Percentiles rank a stretch among this genome's conserved stretches.
Evolutionary conservation across 176 grass and related monocot genomes (phyloP).

Genomic region (Paspalum notatum): DNA sequence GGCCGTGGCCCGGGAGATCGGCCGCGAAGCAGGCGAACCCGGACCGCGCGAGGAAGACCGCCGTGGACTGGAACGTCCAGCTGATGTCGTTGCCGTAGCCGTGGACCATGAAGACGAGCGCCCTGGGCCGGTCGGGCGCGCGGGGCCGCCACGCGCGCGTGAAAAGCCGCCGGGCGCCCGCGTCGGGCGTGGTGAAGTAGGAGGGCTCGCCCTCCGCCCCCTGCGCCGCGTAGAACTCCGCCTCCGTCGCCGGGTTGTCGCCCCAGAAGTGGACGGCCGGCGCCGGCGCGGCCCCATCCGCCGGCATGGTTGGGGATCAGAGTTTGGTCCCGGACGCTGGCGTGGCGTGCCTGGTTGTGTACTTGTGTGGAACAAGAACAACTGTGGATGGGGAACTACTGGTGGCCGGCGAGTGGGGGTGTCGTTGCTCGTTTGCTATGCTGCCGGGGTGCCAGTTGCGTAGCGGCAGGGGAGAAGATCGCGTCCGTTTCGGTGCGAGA

Average conservation of each 20-base stretch:
- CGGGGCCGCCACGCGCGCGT: constrained; percentile 65
- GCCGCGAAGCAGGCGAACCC: constrained; percentile 88
- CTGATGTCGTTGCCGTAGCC: constrained; percentile 94
- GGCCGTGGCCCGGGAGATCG: constrained; percentile 88
- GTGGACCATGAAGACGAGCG: constrained; percentile 87
- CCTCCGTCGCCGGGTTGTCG: constrained; percentile 64
- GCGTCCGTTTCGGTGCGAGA: too few species aligned
- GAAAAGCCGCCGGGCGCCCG: constrained; percentile 58
- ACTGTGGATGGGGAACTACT: constrained; percentile 22
- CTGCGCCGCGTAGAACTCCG: constrained; percentile 67
- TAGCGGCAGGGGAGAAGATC: constrained; percentile 27
- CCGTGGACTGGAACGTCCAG: constrained; percentile 91
- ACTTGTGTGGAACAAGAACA: too few species aligned
- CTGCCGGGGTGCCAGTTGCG: constrained; percentile 44
- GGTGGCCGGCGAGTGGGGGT: constrained; percentile 34
- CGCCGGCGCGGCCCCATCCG: background rate
- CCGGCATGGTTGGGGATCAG: constrained; percentile 37
- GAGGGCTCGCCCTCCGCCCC: constrained; percentile 54
- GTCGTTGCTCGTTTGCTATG: background rate
- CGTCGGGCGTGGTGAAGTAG: constrained; percentile 54
- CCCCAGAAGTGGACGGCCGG: constrained; percentile 70
- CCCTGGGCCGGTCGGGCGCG: constrained; percentile 38
- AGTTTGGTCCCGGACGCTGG: background rate
- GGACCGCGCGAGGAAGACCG: constrained; percentile 73
- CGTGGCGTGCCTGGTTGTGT: background rate